Evolutionary conservation across 495 filamentous ascomycete species (phyloP).

Genomic region (Hypoxylon trugodes): DNA sequence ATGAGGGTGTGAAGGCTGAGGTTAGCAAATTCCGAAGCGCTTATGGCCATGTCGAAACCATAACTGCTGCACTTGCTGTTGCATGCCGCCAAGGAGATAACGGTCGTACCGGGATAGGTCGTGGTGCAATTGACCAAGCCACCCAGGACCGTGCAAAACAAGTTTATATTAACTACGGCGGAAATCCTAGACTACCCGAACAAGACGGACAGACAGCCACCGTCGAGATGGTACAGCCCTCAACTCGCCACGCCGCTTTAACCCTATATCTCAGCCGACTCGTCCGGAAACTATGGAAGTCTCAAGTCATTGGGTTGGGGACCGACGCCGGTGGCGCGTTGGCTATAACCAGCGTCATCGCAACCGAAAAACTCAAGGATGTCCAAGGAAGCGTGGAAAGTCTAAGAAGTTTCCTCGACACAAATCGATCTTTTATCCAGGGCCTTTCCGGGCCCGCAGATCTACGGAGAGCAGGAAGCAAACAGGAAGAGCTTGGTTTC

Average conservation of each 20-base stretch:
- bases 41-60: slow-evolving; percentile 86
- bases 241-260: slow-evolving; percentile 86
- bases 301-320: slow-evolving; percentile 56
- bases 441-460: slow-evolving; percentile 88
- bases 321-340: slow-evolving; percentile 62
- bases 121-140: slow-evolving; percentile 76
- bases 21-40: slow-evolving; percentile 79
- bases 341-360: slow-evolving; percentile 68
- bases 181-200: slow-evolving; percentile 79
- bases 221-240: slow-evolving; percentile 84
- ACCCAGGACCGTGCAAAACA: slow-evolving; percentile 84
- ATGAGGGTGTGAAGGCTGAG: slow-evolving; percentile 82
- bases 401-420: slow-evolving; percentile 79
- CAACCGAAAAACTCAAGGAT: slow-evolving; percentile 68
- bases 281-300: slow-evolving; percentile 85
- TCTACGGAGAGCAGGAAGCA: slow-evolving; percentile 70
- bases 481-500: slow-evolving; percentile 87
- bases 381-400: slow-evolving; percentile 83
- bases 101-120: slow-evolving; percentile 70
- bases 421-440: slow-evolving; percentile 89
- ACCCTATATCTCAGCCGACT: slow-evolving; percentile 86
- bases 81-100: slow-evolving; percentile 91
- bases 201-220: slow-evolving; percentile 68
- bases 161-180: slow-evolving; percentile 89
- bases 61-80: slow-evolving; percentile 93